Percentiles rank a stretch among this genome's conserved stretches.
Conservation (phyloP, 2,329 filamentous ascomycete species). For the Bipolaris sorokiniana region DNA sequence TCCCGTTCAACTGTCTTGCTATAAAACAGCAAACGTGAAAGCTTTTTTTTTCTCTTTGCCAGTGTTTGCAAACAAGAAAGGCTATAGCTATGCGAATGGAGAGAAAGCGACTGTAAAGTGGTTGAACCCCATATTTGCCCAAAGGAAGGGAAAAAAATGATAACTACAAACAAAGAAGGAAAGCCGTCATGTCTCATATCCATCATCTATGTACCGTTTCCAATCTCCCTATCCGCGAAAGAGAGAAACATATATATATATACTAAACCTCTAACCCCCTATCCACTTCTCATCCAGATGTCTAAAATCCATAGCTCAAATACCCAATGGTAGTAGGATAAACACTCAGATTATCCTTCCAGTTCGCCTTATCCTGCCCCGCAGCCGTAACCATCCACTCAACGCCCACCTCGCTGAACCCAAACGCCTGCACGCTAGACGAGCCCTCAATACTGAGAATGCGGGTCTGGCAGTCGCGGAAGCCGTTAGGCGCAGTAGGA, state of each 20-base stretch:
- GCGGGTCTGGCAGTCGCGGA: slow-evolving; percentile 55
- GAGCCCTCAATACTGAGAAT: slow-evolving; percentile 58
- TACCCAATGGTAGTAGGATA: slow-evolving; percentile 46
- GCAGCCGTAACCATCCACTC: slow-evolving; percentile 57
- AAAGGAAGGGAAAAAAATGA: neutral
- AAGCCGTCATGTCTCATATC: neutral
- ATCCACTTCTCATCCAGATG: neutral
- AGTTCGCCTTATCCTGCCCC: slow-evolving; percentile 52
- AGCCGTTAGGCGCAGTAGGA: slow-evolving; percentile 36
- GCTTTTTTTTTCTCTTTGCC: neutral
- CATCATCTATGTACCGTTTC: neutral
- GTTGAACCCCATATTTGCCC: neutral
- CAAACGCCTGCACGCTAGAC: slow-evolving; percentile 52
- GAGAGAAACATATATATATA: neutral
- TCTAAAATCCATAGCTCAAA: slow-evolving; percentile 42
- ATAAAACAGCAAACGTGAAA: neutral
- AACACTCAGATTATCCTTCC: slow-evolving; percentile 56
- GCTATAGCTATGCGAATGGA: neutral
- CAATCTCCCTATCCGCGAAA: neutral
- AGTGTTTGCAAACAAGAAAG: neutral
- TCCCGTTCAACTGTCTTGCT: neutral
- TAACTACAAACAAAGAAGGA: neutral
- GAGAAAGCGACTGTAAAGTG: neutral
- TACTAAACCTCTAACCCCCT: neutral
- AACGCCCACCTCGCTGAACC: slow-evolving; percentile 57